Conservation (phyloP, 2,329 filamentous ascomycete species). For the Chrysoporthe austroafricana region DNA sequence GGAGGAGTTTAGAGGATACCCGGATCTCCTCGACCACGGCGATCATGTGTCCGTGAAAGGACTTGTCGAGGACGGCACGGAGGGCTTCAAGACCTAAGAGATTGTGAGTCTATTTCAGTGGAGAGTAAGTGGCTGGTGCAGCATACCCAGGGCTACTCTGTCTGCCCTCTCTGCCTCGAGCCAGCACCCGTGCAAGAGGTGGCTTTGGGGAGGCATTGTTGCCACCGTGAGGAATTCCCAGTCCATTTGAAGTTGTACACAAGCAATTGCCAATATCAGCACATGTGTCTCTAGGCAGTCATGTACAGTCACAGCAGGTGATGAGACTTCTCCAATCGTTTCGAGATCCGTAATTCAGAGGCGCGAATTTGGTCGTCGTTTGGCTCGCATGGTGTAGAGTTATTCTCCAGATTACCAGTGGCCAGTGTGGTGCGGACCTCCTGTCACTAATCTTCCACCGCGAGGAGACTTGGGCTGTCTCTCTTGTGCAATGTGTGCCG, state of each 20-base stretch:
- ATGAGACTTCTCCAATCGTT: neutral
- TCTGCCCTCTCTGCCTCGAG: slow-evolving; percentile 58
- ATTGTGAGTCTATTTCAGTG: neutral
- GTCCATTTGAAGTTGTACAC: slow-evolving; percentile 14
- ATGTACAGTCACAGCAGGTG: neutral
- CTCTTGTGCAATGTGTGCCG: neutral
- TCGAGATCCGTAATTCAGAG: neutral
- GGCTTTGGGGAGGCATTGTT: slow-evolving; percentile 27
- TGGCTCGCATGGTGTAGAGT: slow-evolving; percentile 7
- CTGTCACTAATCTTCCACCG: neutral
- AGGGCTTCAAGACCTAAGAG: slow-evolving; percentile 51
- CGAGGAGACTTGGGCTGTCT: neutral
- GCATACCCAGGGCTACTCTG: slow-evolving; percentile 41
- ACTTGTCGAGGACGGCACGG: slow-evolving; percentile 47
- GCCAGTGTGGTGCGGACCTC: neutral
- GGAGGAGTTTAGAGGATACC: slow-evolving; percentile 49
- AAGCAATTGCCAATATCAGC: neutral
- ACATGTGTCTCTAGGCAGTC: neutral
- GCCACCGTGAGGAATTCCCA: slow-evolving; percentile 19
- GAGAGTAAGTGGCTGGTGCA: too few species aligned
- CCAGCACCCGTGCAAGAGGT: slow-evolving; percentile 57
- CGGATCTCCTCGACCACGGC: slow-evolving; percentile 53
- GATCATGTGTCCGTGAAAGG: slow-evolving; percentile 51
- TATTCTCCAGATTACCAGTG: neutral
- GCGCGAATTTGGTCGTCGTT: slow-evolving; percentile 1